Conservation (phyloP, 306 rosid genomes). For the Corylus avellana region DNA sequence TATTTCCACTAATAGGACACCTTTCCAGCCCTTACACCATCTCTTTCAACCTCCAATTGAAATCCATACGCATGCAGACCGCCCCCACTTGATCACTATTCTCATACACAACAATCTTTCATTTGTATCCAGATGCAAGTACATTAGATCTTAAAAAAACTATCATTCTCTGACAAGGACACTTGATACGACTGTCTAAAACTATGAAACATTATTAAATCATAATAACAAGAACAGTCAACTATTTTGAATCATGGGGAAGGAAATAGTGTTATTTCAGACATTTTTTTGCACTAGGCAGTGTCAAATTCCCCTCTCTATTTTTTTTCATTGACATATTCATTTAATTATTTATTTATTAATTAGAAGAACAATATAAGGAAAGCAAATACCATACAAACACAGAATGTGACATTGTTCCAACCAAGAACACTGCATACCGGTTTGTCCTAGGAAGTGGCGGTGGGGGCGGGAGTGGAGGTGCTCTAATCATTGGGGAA, state of each 20-base stretch:
- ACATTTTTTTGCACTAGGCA: not conserved
- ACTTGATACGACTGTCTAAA: not conserved
- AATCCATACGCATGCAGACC: not conserved
- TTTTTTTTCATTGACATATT: not conserved
- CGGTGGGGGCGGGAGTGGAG: conserved; percentile 35
- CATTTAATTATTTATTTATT: not conserved
- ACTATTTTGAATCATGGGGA: not conserved
- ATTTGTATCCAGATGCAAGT: not conserved
- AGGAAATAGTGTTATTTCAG: not conserved
- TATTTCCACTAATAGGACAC: not conserved
- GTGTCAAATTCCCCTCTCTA: not conserved
- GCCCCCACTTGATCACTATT: not conserved
- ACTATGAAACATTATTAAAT: not conserved
- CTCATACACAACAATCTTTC: not conserved
- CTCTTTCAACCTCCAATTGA: not conserved
- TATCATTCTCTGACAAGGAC: not conserved
- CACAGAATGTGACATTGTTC: not conserved
- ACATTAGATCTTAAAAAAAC: not conserved
- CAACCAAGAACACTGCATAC: conserved; percentile 41
- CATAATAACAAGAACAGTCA: not conserved
- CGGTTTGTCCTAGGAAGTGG: conserved; percentile 54
- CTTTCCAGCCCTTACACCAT: not conserved
- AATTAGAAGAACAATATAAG: not conserved
- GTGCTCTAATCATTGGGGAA: conserved; percentile 48
- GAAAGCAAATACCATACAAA: not conserved